Evolutionary conservation across 2,329 filamentous ascomycete genomes (phyloP).

Genomic region (Paradendryphiella salina): DNA sequence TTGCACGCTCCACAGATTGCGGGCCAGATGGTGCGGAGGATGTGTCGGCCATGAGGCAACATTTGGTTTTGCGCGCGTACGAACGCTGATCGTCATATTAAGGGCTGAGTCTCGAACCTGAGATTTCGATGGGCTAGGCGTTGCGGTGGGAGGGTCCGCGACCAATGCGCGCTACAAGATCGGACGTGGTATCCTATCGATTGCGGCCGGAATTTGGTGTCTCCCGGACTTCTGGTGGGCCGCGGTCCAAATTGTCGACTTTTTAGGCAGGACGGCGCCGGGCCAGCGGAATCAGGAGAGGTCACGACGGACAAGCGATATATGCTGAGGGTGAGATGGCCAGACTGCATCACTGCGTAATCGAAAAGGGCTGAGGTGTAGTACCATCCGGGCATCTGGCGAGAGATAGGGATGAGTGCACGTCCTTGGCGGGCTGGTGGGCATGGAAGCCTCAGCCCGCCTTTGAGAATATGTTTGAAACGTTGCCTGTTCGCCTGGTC

Average conservation of each 20-base stretch:
- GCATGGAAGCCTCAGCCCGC: conserved; percentile 4
- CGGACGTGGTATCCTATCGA: conserved; percentile 3
- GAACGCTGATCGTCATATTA: conserved; percentile 12
- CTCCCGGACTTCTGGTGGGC: not conserved
- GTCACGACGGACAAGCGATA: not conserved
- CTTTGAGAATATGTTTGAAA: conserved; percentile 11
- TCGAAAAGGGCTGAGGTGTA: conserved; percentile 17
- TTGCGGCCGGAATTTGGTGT: not conserved
- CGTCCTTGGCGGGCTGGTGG: not conserved
- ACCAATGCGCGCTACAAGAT: conserved; percentile 1
- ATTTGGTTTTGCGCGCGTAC: not conserved
- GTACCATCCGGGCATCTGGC: conserved; percentile 3
- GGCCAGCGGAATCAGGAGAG: conserved; percentile 6
- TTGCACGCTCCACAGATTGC: conserved; percentile 6
- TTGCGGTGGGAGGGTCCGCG: not conserved
- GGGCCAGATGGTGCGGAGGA: conserved; percentile 10
- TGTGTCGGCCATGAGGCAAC: conserved; percentile 1
- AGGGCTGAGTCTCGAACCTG: conserved; percentile 3
- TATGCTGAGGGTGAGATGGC: conserved; percentile 10
- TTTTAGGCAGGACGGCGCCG: conserved; percentile 2
- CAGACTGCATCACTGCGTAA: conserved; percentile 20
- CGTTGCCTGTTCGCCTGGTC: conserved; percentile 4
- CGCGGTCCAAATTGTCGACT: conserved; percentile 2
- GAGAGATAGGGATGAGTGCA: conserved; percentile 5
- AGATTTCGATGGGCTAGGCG: not conserved